Evolutionary conservation across 2,329 filamentous ascomycete species (phyloP).

Genomic region (Fusarium tuaranense): DNA sequence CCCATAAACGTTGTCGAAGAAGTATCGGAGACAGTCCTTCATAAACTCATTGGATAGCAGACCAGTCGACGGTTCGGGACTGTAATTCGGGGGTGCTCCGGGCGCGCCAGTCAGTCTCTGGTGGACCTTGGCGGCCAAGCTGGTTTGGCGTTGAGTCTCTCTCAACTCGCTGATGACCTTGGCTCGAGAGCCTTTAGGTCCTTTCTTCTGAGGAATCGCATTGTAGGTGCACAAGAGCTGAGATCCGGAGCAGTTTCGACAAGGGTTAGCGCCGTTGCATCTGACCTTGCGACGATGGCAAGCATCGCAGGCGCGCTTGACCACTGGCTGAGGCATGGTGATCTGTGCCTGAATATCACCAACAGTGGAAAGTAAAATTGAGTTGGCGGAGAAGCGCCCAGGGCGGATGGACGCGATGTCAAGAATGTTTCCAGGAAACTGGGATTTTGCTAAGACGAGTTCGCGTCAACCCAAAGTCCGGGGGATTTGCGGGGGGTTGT

Average conservation of each 20-base stretch:
- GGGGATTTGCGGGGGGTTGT: slow-evolving; percentile 47
- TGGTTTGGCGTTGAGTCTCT: slow-evolving; percentile 75
- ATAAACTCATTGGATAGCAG: slow-evolving; percentile 72
- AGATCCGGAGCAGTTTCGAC: slow-evolving; percentile 76
- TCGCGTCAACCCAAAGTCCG: slow-evolving; percentile 42
- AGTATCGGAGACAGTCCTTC: slow-evolving; percentile 75
- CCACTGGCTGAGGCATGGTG: slow-evolving; percentile 60
- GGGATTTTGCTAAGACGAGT: slow-evolving; percentile 11
- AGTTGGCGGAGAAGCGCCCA: slow-evolving; percentile 20
- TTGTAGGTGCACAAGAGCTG: slow-evolving; percentile 79
- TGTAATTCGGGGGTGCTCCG: slow-evolving; percentile 59
- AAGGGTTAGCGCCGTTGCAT: slow-evolving; percentile 78
- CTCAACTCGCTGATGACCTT: slow-evolving; percentile 82
- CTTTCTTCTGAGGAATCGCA: slow-evolving; percentile 81
- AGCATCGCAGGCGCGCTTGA: slow-evolving; percentile 75
- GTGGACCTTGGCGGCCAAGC: slow-evolving; percentile 71
- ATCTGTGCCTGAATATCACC: slow-evolving; percentile 21
- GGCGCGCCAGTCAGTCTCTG: slow-evolving; percentile 68
- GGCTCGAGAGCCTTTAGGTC: slow-evolving; percentile 78
- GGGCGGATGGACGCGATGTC: slow-evolving; percentile 6
- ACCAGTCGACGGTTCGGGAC: slow-evolving; percentile 67
- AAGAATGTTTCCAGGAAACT: slow-evolving; percentile 12
- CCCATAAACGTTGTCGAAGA: slow-evolving; percentile 75
- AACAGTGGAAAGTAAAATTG: slow-evolving; percentile 12
- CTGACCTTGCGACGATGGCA: slow-evolving; percentile 82